Evolutionary conservation across 331 rosid species (phyloP).

Genomic region (Malus hybrid): DNA sequence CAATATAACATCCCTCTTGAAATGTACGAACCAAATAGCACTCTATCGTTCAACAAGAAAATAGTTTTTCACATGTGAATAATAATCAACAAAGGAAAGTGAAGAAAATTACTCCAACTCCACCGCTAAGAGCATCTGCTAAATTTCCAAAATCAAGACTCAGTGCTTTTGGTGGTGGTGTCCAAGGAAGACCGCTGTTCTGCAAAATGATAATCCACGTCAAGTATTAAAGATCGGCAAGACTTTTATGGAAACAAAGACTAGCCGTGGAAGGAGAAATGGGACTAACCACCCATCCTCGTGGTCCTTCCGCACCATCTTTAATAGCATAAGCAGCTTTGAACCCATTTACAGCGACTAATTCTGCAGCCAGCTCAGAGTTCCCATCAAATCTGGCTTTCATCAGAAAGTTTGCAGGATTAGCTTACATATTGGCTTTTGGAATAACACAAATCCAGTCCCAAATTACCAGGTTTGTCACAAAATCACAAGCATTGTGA

Average conservation of each 20-base stretch:
- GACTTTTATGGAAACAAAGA: background rate
- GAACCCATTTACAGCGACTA: conserved; percentile 76
- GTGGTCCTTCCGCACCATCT: conserved; percentile 94
- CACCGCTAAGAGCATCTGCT: conserved; percentile 53
- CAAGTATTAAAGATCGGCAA: background rate
- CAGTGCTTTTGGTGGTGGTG: conserved; percentile 40
- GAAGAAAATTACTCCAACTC: conserved; percentile 66
- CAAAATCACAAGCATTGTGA: background rate
- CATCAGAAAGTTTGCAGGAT: conserved; percentile 54
- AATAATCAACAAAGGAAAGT: conserved; percentile 7
- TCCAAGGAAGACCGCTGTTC: conserved; percentile 92
- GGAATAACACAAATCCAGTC: conserved; percentile 14
- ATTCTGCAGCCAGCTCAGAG: conserved; percentile 93
- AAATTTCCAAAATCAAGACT: conserved; percentile 52
- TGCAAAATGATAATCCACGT: conserved; percentile 30
- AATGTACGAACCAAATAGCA: background rate
- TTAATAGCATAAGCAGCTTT: conserved; percentile 90
- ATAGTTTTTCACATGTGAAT: background rate
- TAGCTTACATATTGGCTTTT: conserved; percentile 30
- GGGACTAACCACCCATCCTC: conserved; percentile 82
- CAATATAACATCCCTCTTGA: background rate
- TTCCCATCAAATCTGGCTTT: conserved; percentile 98
- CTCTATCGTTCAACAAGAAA: background rate
- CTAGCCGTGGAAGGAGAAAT: conserved; percentile 6
- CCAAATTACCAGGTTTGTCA: background rate